Evolutionary conservation across 2,329 filamentous ascomycete species (phyloP), one percentile per base, ranked within the genome.

Genomic region (Phyllosticta paracitricarpa): DNA sequence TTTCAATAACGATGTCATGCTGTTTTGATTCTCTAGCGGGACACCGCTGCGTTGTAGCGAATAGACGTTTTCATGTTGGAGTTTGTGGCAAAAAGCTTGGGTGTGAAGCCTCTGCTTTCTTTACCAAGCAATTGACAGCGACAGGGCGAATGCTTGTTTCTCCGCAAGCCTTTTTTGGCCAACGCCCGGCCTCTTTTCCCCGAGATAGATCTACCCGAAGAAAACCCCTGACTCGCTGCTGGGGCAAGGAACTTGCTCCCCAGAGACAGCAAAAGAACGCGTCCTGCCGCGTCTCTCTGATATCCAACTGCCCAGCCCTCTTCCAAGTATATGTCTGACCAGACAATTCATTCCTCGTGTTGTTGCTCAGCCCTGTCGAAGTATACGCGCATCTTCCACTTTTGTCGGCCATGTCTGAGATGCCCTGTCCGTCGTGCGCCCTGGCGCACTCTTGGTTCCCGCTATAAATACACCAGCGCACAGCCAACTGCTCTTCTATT

Each of bases 1-100:
- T 22, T 24, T n/a, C 48, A 54, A 57, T 57, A n/a, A 54, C 22
- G 59, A 61, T 57, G 59, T 57, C 48, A 61, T 57, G 59, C 25
- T 57, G 30, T 54, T 61, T 26, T 61, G 40, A 61, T 61, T 19
- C 4, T 2, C 17, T 17, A n/a, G 40, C 40, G 40, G 40, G 40
- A 48, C 14, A n/a, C 40, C 40, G 40, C 40, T n/a, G 17, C n/a
- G 6, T 48, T 48, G 40, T 48, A 48, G 40, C 17, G 40, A 48
- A 48, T 48, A 48, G 40, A 48, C 14, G 3, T 48, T 48, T 48
- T 48, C 14, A 19, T 19, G 40, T 1, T 3, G 40, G 7, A 48
- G 6, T n/a, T 48, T 5, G 17, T 40, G 40, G 7, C 40, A 19
- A 48, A 19, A 48, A 48, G 40, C 40, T 48, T n/a, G 40, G n/a